A percentile compares a stretch with the other conserved stretches of the same genome.
Evolutionary conservation across 257 asterid genomes (phyloP).

Genomic region (Nemophila menziesii): DNA sequence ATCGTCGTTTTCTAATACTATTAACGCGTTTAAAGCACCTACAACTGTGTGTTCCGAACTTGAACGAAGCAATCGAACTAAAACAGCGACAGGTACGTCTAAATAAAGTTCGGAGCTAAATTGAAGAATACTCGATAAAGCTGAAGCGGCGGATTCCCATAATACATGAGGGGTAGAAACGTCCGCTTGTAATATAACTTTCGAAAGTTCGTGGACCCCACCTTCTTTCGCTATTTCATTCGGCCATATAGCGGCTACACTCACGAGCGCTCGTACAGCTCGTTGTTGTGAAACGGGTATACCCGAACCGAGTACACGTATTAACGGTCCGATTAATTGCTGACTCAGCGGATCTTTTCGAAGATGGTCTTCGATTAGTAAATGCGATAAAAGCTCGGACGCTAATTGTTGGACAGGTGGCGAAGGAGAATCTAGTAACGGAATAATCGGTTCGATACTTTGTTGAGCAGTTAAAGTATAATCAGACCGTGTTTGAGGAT

Average conservation of each 20-base stretch:
- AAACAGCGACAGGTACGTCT: slow-evolving; percentile 97
- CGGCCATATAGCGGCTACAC: slow-evolving; percentile 72
- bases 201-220: slow-evolving; percentile 81
- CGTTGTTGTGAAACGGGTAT: slow-evolving; percentile 82
- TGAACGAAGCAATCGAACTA: slow-evolving; percentile 81
- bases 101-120: slow-evolving; percentile 83
- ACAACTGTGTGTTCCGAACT: slow-evolving; percentile 71
- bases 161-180: slow-evolving; percentile 64
- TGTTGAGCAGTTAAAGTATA: slow-evolving; percentile 62
- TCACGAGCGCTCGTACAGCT: slow-evolving; percentile 85
- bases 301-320: slow-evolving; percentile 80
- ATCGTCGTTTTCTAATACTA: slow-evolving; percentile 89
- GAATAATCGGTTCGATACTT: slow-evolving; percentile 83
- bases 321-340: slow-evolving; percentile 78
- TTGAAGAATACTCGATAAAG: slow-evolving; percentile 75
- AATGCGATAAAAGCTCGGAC: slow-evolving; percentile 87
- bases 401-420: slow-evolving; percentile 93
- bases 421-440: slow-evolving; percentile 89
- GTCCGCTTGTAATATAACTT: slow-evolving; percentile 78
- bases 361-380: slow-evolving; percentile 84
- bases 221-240: slow-evolving; percentile 99
- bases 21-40: slow-evolving; percentile 90
- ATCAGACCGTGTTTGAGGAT: slow-evolving; percentile 85
- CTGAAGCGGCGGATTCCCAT: slow-evolving; percentile 98
- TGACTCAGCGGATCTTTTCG: slow-evolving; percentile 78